Evolutionary conservation across 1,284 basidiomycete genomes (phyloP).

Genomic region (Sporisorium reilianum): DNA sequence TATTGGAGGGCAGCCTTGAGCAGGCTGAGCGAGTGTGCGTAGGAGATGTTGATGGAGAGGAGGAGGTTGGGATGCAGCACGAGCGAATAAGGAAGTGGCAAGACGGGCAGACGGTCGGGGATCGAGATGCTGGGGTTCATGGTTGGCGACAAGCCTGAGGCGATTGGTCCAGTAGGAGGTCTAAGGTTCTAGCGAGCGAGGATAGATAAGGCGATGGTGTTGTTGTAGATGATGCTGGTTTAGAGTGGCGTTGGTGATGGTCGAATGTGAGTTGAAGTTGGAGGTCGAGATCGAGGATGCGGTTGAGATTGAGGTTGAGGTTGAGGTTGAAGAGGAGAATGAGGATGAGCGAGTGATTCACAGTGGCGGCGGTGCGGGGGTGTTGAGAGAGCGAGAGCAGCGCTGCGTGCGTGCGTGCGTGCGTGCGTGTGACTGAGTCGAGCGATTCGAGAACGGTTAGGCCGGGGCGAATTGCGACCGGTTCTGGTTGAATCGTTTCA

Average conservation of each 20-base stretch:
- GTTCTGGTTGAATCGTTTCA: neutral
- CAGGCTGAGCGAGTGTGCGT: slow-evolving; percentile 64
- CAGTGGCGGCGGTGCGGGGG: neutral
- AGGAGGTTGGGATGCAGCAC: slow-evolving; percentile 66
- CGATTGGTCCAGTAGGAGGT: no score
- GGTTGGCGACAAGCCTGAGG: no score
- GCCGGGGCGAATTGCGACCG: neutral
- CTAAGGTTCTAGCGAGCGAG: neutral
- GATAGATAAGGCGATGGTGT: neutral
- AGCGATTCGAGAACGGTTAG: no score
- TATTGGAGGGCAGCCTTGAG: slow-evolving; percentile 66
- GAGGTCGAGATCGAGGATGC: neutral
- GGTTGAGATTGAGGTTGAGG: neutral
- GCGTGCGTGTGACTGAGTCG: neutral
- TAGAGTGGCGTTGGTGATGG: neutral
- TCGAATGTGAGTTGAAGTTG: neutral
- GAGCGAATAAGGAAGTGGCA: slow-evolving; percentile 65
- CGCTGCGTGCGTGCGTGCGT: neutral
- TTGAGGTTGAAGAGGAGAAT: neutral
- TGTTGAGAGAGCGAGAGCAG: no score
- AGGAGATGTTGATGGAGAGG: slow-evolving; percentile 64
- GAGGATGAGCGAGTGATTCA: neutral
- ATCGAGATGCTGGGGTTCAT: slow-evolving; percentile 56
- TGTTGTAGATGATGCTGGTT: neutral
- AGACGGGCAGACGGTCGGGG: slow-evolving; percentile 59